Evolutionary conservation across 257 asterid species (phyloP), one percentile per base, ranked within the genome.

Genomic region (Pogostemon cablin): DNA sequence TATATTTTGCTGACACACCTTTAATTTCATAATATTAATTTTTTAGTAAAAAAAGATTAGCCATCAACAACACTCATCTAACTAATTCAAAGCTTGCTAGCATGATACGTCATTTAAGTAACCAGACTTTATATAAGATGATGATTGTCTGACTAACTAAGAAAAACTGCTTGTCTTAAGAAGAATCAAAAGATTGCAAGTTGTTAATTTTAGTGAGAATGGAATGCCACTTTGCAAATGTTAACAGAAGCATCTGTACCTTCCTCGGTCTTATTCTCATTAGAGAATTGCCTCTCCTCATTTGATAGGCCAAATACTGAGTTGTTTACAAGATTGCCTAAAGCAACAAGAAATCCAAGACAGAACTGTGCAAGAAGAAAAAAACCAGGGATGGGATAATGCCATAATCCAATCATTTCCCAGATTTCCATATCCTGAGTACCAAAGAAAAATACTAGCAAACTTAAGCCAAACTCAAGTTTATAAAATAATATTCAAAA

Each of bases 331-430:
- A 93, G 96, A 83, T 93, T 93, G 46, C 98, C 99, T 74, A 93
- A 95, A 75, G 99, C 99, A 68, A 93, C 92, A 74, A 93, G 95
- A 81, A 91, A 82, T 77, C 99, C 99, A 54, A 93, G 99, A 79
- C 96, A 83, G 77, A 89, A 91, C 77, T 93, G 99, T 67, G 98
- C 96, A 43, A 93, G 87, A 71, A 93, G 91, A 82, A 91, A 93
- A 78, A 93, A 89, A 35, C 96, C 99, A 79, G 99, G 99, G 81
- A 91, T 93, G 47, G 99, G 90, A 86, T 93, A 93, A 81, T 82
- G 99, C 99, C 99, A 93, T 74, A 93, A 74, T 71, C 99, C 99
- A 80, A 93, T 84, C 98, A 89, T 89, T 86, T 93, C 99, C 99
- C 99, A 93, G 69, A 88, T 91, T 83, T 91, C 95, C 98, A 91